Conservation (phyloP, 441 rosid species). For the Adansonia gregorii region DNA sequence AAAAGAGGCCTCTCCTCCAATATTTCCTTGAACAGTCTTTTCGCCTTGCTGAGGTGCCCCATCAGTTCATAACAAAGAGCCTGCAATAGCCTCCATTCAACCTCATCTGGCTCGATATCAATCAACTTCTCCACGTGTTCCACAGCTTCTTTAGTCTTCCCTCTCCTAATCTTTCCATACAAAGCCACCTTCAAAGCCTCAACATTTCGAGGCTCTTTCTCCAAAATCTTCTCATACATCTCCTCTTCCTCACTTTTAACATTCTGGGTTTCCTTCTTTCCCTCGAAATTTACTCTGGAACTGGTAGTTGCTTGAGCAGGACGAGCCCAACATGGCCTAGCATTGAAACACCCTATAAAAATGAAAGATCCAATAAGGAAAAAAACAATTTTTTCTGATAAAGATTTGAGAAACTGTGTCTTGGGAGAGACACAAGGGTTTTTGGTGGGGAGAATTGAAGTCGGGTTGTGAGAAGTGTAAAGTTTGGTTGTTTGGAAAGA, state of each 20-base stretch:
- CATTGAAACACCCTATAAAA: conserved; percentile 52
- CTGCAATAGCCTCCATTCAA: conserved; percentile 91
- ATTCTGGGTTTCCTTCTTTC: conserved; percentile 40
- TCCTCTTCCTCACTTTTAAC: conserved; percentile 49
- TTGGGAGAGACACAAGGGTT: conserved; percentile 33
- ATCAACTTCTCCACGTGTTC: conserved; percentile 64
- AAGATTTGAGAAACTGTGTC: conserved; percentile 29
- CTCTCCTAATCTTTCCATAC: conserved; percentile 77
- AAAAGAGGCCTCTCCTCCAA: conserved; percentile 72
- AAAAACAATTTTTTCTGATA: conserved; percentile 46
- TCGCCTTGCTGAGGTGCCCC: conserved; percentile 72
- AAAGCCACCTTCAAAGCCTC: conserved; percentile 74
- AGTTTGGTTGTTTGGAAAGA: conserved; percentile 33
- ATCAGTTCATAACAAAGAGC: conserved; percentile 82
- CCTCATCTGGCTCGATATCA: conserved; percentile 63
- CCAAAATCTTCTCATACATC: conserved; percentile 65
- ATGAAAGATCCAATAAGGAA: conserved; percentile 62
- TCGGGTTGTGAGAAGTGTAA: conserved; percentile 33
- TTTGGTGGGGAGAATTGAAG: conserved; percentile 30
- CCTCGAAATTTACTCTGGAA: conserved; percentile 32
- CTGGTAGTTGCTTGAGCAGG: conserved; percentile 35
- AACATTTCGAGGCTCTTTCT: conserved; percentile 67
- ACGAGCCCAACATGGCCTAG: conserved; percentile 51
- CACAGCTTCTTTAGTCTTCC: conserved; percentile 65
- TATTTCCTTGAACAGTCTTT: conserved; percentile 63